These are phyloP conservation scores for Aegle marmelos DNA, from an alignment of 345 rosid genomes.

Conservation along the genomic window DNA sequence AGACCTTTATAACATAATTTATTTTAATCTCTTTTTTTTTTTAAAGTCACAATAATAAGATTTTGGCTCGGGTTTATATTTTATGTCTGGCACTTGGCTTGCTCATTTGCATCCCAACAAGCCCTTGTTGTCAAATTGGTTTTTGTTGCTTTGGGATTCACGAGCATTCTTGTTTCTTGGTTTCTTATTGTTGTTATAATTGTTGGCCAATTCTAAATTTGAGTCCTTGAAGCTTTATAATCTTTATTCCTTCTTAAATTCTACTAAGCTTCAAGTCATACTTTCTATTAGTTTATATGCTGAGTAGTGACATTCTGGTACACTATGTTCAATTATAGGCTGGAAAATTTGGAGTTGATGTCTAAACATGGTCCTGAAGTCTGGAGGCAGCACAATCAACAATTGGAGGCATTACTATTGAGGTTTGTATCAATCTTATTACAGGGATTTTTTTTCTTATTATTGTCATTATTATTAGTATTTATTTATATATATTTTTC, in stretches of 20 bases:
- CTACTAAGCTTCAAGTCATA: not conserved
- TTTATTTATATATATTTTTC: no score
- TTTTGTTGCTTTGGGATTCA: not conserved
- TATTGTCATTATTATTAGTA: not conserved
- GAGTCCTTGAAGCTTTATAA: not conserved
- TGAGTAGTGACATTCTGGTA: not conserved
- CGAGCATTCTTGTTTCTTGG: not conserved
- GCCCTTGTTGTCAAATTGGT: not conserved
- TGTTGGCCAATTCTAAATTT: not conserved
- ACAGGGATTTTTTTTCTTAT: not conserved
- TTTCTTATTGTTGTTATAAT: not conserved
- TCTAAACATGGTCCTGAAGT: slow-evolving; percentile 78
- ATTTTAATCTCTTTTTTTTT: no score
- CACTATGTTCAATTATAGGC: slow-evolving; percentile 41
- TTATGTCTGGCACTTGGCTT: not conserved
- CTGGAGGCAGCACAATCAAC: slow-evolving; percentile 76
- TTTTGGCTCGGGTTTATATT: not conserved
- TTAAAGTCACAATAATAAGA: no score
- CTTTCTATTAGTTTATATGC: not conserved
- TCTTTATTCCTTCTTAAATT: not conserved
- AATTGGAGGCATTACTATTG: slow-evolving; percentile 58
- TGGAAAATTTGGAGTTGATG: slow-evolving; percentile 91
- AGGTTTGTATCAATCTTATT: slow-evolving; percentile 41
- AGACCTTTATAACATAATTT: no score
- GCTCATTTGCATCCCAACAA: not conserved